Evolutionary conservation across 1,139 yeast genomes (phyloP).

Genomic region (Kodamaea plutei): DNA sequence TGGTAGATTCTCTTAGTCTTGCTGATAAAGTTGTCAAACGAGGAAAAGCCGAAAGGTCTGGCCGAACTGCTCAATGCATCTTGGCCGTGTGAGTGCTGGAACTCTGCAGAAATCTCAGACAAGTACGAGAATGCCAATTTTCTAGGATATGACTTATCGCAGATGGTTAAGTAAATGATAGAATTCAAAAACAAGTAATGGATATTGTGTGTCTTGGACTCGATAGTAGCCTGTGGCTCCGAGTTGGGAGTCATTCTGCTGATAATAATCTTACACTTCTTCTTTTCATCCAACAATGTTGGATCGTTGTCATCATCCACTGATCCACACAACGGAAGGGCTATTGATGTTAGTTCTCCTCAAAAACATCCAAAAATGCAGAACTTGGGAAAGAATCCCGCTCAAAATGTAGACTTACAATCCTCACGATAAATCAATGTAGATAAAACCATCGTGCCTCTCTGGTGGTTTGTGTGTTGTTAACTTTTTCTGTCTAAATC

Average conservation of each 20-base stretch:
- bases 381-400: neutral
- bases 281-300: constrained; percentile 69
- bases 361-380: neutral
- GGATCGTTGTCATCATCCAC: constrained; percentile 72
- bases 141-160: constrained; percentile 77
- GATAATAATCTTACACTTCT: constrained; percentile 75
- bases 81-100: constrained; percentile 70
- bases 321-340: constrained; percentile 88
- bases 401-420: constrained; percentile 40
- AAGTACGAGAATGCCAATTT: constrained; percentile 86
- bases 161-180: constrained; percentile 73
- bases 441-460: constrained; percentile 55
- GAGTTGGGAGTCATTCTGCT: constrained; percentile 75
- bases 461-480: no score
- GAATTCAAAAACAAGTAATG: constrained; percentile 66
- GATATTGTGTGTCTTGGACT: constrained; percentile 69
- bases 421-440: constrained; percentile 70
- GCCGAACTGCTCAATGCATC: constrained; percentile 61
- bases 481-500: neutral
- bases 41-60: constrained; percentile 86
- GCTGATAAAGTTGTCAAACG: constrained; percentile 77
- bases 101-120: constrained; percentile 77
- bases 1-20: constrained; percentile 87
- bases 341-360: constrained; percentile 30
- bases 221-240: constrained; percentile 83